Base-by-base conservation (phyloP, 2,329 filamentous ascomycete species). In the Apiospora marii region DNA sequence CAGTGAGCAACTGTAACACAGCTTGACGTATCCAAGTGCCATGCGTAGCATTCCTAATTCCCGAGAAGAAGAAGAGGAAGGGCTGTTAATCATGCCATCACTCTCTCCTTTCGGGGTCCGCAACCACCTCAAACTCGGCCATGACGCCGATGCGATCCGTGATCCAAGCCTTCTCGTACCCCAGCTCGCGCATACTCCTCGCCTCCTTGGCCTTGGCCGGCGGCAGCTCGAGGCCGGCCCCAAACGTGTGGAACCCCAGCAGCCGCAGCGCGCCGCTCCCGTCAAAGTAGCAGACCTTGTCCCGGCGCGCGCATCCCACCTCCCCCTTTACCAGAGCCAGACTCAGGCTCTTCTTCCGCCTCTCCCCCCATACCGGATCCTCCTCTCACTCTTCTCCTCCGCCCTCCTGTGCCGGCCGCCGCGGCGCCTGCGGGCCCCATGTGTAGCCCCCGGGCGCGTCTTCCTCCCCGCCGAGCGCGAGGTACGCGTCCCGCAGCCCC, bases 371-470 rank as follows among this genome's bases (percentile, higher is more conserved):
- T 30, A 30, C 27, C 27, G 27, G 27, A 30, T 30, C 27, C 27
- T 30, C 27, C 27, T 30, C 27, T 4, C 27, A 30, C 27, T 30
- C 27, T 30, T 30, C 27, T 30, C 27, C 27, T 30, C 27, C 27
- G 27, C 27, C 27, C 27, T 30, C 27, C 27, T 30, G 27, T 30
- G 27, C 27, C 27, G 27, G 82, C 74, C 51, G 48, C 77, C 6
- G 81, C 2, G 82, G 76, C 8, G 83, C 84, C 80, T 89, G 88
- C 74, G 88, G 85, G 0, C 88, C 88, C 88, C 88, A 90, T 0
- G 88, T 90, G 74, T 85, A 87, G 0, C 85, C 87, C 5, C 84
- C 82, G 0, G 85, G 83, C 64, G 79, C 82, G 58, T 85, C 84
- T 72, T 89, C 87, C 2, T 75, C 67, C 0, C 87, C 87, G 1